These are phyloP conservation scores for Brettanomyces nanus DNA, from an alignment of 805 yeast species.

Conservation along the genomic window DNA sequence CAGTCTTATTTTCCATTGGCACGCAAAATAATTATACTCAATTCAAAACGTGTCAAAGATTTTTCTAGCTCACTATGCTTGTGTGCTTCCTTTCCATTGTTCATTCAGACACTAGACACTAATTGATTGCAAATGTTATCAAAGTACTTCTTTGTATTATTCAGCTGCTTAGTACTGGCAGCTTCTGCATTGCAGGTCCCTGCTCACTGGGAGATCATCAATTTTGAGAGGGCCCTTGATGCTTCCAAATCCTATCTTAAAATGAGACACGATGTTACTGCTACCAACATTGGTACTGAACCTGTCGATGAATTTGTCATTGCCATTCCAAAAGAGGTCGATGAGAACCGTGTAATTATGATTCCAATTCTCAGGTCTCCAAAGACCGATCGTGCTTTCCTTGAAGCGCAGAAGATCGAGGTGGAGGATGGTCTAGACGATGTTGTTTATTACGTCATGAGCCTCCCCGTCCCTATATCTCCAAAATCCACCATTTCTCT, in stretches of 20 bases:
- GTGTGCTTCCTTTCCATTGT: too few relatives aligned
- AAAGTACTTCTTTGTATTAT: background rate
- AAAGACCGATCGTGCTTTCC: slow-evolving; percentile 13
- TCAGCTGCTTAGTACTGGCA: background rate
- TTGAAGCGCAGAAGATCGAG: slow-evolving; percentile 13
- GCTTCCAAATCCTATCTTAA: slow-evolving; percentile 56
- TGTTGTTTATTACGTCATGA: slow-evolving; percentile 37
- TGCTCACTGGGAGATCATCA: slow-evolving; percentile 48
- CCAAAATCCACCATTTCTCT: slow-evolving; percentile 50
- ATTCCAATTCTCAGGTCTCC: slow-evolving; percentile 16
- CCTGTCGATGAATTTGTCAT: slow-evolving; percentile 52
- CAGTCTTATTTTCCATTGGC: too few relatives aligned
- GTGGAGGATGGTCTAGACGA: slow-evolving; percentile 8
- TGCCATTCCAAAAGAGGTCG: slow-evolving; percentile 43
- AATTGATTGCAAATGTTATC: background rate
- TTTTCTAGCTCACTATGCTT: too few relatives aligned
- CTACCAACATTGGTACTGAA: slow-evolving; percentile 47
- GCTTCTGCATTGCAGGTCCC: slow-evolving; percentile 9
- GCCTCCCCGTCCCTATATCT: slow-evolving; percentile 56
- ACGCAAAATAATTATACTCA: too few relatives aligned
- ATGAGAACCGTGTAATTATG: slow-evolving; percentile 18
- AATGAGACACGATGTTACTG: slow-evolving; percentile 48
- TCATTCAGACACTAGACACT: too few relatives aligned
- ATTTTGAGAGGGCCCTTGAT: slow-evolving; percentile 52
- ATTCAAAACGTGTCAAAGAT: too few relatives aligned